These are phyloP conservation scores for Amphichorda felina DNA, from an alignment of 2,329 filamentous ascomycete genomes.

Conservation along the genomic window DNA sequence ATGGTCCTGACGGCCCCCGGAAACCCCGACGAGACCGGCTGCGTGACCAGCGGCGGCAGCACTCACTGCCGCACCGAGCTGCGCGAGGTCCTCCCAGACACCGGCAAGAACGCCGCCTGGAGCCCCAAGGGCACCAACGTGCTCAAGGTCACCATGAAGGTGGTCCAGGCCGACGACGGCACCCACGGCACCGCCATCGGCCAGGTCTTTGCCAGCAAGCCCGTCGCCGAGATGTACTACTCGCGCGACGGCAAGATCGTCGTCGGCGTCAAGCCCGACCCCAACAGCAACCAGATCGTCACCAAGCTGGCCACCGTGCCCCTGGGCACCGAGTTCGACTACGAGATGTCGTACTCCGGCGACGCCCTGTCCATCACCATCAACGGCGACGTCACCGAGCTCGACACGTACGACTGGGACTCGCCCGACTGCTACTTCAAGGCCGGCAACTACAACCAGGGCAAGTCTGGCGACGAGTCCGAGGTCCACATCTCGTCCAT, in stretches of 20 bases:
- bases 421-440: constrained; percentile 23
- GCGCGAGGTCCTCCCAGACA: constrained; percentile 18
- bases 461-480: constrained; percentile 1
- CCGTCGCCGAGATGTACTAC: constrained; percentile 26
- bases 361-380: constrained; percentile 17
- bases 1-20: constrained; percentile 27
- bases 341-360: constrained; percentile 23
- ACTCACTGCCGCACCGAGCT: constrained; percentile 29
- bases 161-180: constrained; percentile 8
- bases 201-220: constrained; percentile 23
- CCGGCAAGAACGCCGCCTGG: constrained; percentile 17
- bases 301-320: constrained; percentile 17
- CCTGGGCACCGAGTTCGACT: neutral
- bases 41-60: constrained; percentile 26
- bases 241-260: constrained; percentile 17
- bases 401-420: constrained; percentile 15
- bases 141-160: constrained; percentile 19
- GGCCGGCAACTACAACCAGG: constrained; percentile 24
- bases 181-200: constrained; percentile 21
- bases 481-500: neutral
- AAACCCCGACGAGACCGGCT: constrained; percentile 14
- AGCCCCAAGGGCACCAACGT: constrained; percentile 1
- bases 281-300: constrained; percentile 16
- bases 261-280: constrained; percentile 24
- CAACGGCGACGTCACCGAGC: constrained; percentile 13